Percentiles rank a stretch among this genome's conserved stretches.
Conservation (phyloP, 2,329 filamentous ascomycete genomes). For the Calonectria hongkongensis region DNA sequence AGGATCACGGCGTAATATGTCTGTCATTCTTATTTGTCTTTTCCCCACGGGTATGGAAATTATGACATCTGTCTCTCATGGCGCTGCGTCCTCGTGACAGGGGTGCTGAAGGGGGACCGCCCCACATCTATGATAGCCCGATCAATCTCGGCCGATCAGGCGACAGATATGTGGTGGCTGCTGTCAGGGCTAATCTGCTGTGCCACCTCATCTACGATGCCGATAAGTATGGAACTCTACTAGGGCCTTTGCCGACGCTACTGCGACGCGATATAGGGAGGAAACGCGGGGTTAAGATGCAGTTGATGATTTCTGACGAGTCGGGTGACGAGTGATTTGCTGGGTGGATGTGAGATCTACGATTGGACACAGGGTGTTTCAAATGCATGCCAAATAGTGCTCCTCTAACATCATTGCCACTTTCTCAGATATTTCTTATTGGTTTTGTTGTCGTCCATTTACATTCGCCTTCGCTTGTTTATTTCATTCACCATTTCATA, state of each 20-base stretch:
- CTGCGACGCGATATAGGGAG: background rate
- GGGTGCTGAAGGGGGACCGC: constrained; percentile 9
- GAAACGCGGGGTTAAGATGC: background rate
- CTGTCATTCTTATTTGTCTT: constrained; percentile 41
- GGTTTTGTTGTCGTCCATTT: no score
- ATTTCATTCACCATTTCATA: background rate
- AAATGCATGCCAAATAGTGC: no score
- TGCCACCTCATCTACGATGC: background rate
- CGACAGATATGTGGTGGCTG: background rate
- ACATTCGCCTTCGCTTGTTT: no score
- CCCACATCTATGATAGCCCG: constrained; percentile 29
- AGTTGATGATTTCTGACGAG: background rate
- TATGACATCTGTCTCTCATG: constrained; percentile 13
- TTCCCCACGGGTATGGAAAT: constrained; percentile 10
- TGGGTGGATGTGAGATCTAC: no score
- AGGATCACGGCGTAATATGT: constrained; percentile 25
- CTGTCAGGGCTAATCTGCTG: constrained; percentile 4
- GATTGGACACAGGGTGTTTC: no score
- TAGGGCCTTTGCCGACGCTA: constrained; percentile 7
- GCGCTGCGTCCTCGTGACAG: background rate
- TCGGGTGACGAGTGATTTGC: no score
- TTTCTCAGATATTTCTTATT: no score
- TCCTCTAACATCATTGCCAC: no score
- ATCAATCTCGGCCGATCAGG: constrained; percentile 38
- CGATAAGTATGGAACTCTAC: constrained; percentile 1